Evolutionary conservation across 306 rosid genomes (phyloP).

Genomic region (Dalbergia cultrata): DNA sequence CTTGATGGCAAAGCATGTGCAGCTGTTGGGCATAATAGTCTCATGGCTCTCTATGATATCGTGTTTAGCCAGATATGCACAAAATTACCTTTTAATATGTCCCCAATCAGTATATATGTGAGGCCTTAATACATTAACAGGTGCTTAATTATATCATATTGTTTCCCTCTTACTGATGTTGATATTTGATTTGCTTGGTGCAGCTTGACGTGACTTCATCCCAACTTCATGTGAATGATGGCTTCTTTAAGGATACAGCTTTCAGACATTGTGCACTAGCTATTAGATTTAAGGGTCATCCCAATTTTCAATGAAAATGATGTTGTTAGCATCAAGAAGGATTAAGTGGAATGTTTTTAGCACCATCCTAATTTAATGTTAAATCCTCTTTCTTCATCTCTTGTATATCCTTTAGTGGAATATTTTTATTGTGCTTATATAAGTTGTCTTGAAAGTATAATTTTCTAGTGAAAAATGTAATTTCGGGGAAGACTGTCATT

Average conservation of each 20-base stretch:
- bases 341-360: no score
- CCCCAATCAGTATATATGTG: neutral
- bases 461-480: no score
- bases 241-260: constrained; percentile 67
- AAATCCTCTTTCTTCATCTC: no score
- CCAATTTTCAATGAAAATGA: constrained; percentile 95
- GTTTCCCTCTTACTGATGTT: constrained; percentile 35
- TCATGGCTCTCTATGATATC: constrained; percentile 95
- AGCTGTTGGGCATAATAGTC: constrained; percentile 93
- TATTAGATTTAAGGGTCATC: constrained; percentile 71
- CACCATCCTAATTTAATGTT: no score
- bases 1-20: constrained; percentile 95
- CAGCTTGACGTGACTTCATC: constrained; percentile 97
- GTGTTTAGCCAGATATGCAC: constrained; percentile 82
- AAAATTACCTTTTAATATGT: constrained; percentile 11
- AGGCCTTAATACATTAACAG: neutral
- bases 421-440: no score
- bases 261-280: constrained; percentile 74
- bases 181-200: constrained; percentile 40
- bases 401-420: no score
- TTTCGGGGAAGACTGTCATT: no score
- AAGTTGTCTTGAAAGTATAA: no score
- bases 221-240: constrained; percentile 92
- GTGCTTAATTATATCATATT: constrained; percentile 21
- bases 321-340: constrained; percentile 89